Evolutionary conservation across 2,329 filamentous ascomycete genomes (phyloP).

Genomic region (Paracamarosporium sp.): DNA sequence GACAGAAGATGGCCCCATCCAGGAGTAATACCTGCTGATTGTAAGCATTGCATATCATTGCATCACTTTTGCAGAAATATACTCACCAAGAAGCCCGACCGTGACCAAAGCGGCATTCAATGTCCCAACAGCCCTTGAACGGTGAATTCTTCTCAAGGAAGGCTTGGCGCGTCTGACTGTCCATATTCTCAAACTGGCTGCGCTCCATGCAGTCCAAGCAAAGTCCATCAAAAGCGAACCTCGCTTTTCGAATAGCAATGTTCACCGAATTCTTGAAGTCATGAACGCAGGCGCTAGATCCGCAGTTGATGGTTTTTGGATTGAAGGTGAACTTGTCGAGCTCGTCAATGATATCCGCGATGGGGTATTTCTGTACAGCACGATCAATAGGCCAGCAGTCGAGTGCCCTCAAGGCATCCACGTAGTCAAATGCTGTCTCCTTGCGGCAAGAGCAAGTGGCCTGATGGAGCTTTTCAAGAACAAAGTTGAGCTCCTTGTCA

Average conservation of each 20-base stretch:
- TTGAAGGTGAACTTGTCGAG: slow-evolving; percentile 20
- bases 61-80: neutral
- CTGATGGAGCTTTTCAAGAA: slow-evolving; percentile 18
- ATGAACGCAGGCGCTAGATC: slow-evolving; percentile 14
- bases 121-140: slow-evolving; percentile 20
- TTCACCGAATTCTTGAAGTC: slow-evolving; percentile 21
- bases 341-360: slow-evolving; percentile 17
- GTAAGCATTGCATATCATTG: neutral
- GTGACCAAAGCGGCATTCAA: slow-evolving; percentile 21
- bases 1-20: slow-evolving; percentile 18
- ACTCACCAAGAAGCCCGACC: slow-evolving; percentile 16
- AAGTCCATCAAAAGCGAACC: slow-evolving; percentile 21
- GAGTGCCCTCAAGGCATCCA: slow-evolving; percentile 14
- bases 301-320: slow-evolving; percentile 11
- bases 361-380: slow-evolving; percentile 12
- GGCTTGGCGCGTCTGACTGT: slow-evolving; percentile 8
- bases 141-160: slow-evolving; percentile 20
- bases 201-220: slow-evolving; percentile 27
- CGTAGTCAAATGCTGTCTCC: slow-evolving; percentile 24
- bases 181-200: slow-evolving; percentile 12
- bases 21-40: slow-evolving; percentile 16
- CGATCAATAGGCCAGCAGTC: slow-evolving; percentile 20
- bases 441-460: slow-evolving; percentile 22
- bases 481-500: slow-evolving; percentile 15
- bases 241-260: slow-evolving; percentile 17